Base-by-base conservation (phyloP, 2,329 filamentous ascomycete species). In the Fusarium nisikadoi region DNA sequence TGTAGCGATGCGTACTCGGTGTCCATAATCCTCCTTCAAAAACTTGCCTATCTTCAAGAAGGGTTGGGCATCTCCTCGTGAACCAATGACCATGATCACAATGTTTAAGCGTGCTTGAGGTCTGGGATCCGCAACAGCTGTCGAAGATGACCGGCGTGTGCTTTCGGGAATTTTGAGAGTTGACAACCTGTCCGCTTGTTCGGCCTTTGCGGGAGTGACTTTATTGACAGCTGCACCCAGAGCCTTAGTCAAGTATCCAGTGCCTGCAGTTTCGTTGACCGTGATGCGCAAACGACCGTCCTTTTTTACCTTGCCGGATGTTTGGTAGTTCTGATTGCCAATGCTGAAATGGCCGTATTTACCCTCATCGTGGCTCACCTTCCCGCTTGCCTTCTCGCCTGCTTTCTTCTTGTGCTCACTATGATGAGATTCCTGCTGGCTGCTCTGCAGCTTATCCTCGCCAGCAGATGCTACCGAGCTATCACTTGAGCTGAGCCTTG, bases 61-160 rank as follows among this genome's bases (percentile, higher is more conserved):
- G 0, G 93, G 93, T 77, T 96, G 93, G 5, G 93, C 91, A 76
- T 96, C 93, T 39, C 93, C 93, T 53, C 93, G 86, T 6, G 90
- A 93, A 6, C 93, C 93, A 74, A 95, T 94, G 11, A 95, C 92
- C 88, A 94, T 94, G 75, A 95, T 91, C 33, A 94, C 92, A 58
- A 96, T 92, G 79, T 94, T 95, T 50, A 96, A 83, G 8, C 72
- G 83, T 3, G 90, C 86, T n/a, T 79, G 81, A 25, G 78, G 80
- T 17, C 71, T 57, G 13, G 75, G 76, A 19, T 81, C 77, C 1
- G 77, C 73, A 6, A 78, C 72, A 12, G 78, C 77, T 7, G 79
- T 81, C 6, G 79, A 79, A 8, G 81, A 80, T 2, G 81, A 80
- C 9, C 76, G 57, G 27, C 59, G 72, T 33, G 61, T 62, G 29